phyloP scores from a whole-genome alignment of 345 rosid species.

The Balakata baccata region DNA sequence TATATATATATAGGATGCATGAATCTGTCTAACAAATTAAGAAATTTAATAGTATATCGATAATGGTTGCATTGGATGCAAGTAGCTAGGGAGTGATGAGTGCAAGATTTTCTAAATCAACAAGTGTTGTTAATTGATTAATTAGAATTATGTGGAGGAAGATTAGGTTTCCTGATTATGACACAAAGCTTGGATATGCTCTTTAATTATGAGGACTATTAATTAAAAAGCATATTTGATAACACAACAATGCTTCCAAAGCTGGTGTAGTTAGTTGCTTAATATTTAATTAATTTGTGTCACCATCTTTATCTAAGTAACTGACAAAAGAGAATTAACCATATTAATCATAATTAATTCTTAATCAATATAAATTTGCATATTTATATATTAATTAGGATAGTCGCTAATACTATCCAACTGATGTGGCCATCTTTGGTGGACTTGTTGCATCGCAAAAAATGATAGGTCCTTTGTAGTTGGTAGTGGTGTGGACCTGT shows the following conservation, averaged over 20 bases:
- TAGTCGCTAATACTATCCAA: constrained; percentile 20
- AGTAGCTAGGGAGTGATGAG: not conserved
- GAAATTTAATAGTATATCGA: too few species aligned
- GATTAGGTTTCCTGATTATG: constrained; percentile 18
- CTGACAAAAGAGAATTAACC: constrained; percentile 1
- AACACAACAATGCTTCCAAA: constrained; percentile 28
- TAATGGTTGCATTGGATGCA: not conserved
- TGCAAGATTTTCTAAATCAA: not conserved
- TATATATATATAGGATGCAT: too few species aligned
- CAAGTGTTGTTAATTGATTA: not conserved
- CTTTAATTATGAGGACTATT: not conserved
- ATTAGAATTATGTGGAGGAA: constrained; percentile 5
- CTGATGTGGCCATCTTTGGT: constrained; percentile 1
- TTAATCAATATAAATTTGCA: constrained; percentile 4
- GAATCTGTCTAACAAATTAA: too few species aligned
- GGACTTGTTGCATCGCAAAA: constrained; percentile 19
- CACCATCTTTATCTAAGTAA: constrained; percentile 28
- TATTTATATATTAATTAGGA: constrained; percentile 6
- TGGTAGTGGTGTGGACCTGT: constrained; percentile 27
- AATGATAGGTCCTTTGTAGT: constrained; percentile 1
- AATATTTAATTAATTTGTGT: constrained; percentile 25
- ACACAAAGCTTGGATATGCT: constrained; percentile 18
- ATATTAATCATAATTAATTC: constrained; percentile 13
- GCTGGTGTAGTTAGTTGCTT: constrained; percentile 44
- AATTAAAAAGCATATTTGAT: not conserved